These are phyloP conservation scores for Diaporthe ilicicola DNA, from an alignment of 2,329 filamentous ascomycete genomes.

Conservation along the genomic window DNA sequence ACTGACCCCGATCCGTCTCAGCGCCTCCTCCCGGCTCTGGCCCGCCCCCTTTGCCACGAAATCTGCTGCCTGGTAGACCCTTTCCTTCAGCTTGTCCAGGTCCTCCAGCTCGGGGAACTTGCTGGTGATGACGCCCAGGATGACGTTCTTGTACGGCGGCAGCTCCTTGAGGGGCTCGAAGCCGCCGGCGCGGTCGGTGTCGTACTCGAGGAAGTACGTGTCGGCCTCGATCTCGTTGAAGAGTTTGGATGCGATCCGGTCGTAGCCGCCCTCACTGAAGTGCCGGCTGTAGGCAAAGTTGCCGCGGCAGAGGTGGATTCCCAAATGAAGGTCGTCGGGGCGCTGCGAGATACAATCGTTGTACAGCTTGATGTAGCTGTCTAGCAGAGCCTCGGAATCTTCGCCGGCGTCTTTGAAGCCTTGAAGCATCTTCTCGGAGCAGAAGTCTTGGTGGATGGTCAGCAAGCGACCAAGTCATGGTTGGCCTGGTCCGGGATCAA, in stretches of 20 bases:
- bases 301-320: slow-evolving; percentile 71
- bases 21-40: slow-evolving; percentile 67
- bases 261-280: slow-evolving; percentile 71
- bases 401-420: slow-evolving; percentile 66
- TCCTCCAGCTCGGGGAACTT: slow-evolving; percentile 68
- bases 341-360: slow-evolving; percentile 72
- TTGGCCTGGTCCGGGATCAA: no score
- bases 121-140: slow-evolving; percentile 68
- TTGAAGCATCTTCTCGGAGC: slow-evolving; percentile 71
- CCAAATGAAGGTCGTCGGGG: slow-evolving; percentile 73
- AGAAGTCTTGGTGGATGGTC: slow-evolving; percentile 62
- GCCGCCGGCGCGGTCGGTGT: slow-evolving; percentile 64
- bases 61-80: slow-evolving; percentile 66
- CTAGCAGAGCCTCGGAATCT: slow-evolving; percentile 70
- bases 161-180: slow-evolving; percentile 69
- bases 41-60: slow-evolving; percentile 72
- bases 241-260: slow-evolving; percentile 67
- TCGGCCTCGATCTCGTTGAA: slow-evolving; percentile 61
- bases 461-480: neutral
- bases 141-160: slow-evolving; percentile 68
- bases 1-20: slow-evolving; percentile 72
- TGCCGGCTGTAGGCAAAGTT: slow-evolving; percentile 71
- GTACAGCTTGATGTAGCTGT: slow-evolving; percentile 76
- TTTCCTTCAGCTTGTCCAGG: slow-evolving; percentile 60
- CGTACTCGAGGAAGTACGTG: slow-evolving; percentile 63